Evolutionary conservation across 768 basidiomycete species (phyloP).

Genomic region (Russula virescens): DNA sequence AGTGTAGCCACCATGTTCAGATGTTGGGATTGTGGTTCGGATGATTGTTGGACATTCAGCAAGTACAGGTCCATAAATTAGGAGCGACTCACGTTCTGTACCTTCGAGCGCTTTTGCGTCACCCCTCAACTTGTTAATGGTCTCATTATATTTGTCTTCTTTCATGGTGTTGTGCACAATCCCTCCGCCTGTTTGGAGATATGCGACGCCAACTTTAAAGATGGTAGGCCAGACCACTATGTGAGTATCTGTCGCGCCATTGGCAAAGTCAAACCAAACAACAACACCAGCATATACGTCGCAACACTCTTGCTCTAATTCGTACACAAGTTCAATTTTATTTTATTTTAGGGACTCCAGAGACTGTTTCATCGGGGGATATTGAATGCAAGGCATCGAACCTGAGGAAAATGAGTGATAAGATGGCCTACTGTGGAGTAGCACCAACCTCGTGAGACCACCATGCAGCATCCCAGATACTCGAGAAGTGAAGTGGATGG

Average conservation of each 20-base stretch:
- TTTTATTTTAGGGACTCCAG: conserved; percentile 98
- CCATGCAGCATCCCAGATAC: conserved; percentile 82
- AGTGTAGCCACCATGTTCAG: no score
- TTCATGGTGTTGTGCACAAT: conserved; percentile 97
- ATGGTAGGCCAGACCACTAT: conserved; percentile 98
- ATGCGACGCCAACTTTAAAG: conserved; percentile 88
- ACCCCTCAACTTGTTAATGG: conserved; percentile 87
- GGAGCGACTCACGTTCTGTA: conserved; percentile 73
- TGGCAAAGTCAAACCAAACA: conserved; percentile 94
- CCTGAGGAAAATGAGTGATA: conserved; percentile 36
- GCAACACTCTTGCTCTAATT: conserved; percentile 80
- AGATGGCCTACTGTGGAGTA: neutral
- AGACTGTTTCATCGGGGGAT: conserved; percentile 98
- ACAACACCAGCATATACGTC: conserved; percentile 97
- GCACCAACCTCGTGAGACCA: conserved; percentile 67
- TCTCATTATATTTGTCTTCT: conserved; percentile 95
- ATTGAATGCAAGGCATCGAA: conserved; percentile 99
- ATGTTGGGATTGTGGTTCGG: no score
- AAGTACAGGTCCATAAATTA: conserved; percentile 15
- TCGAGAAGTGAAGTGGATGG: conserved; percentile 95
- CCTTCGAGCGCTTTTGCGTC: conserved; percentile 80
- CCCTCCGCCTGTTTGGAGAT: conserved; percentile 94
- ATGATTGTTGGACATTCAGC: conserved; percentile 36
- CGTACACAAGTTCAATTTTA: conserved; percentile 90
- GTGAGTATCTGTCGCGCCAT: conserved; percentile 95